These are phyloP conservation scores for Fragaria nilgerrensis DNA, from an alignment of 306 rosid genomes.

Conservation along the genomic window DNA sequence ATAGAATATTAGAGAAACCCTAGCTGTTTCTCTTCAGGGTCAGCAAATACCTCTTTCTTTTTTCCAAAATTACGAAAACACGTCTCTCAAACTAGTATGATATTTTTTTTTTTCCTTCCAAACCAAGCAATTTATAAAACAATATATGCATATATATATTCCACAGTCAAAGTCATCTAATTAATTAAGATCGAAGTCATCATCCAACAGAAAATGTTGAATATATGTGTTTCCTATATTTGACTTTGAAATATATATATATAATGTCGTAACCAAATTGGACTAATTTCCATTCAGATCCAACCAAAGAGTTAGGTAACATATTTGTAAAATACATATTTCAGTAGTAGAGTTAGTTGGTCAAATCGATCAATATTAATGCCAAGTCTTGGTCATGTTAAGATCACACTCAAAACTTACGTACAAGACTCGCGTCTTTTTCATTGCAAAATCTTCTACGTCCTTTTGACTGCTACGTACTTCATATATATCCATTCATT, in stretches of 20 bases:
- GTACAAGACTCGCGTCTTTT: no score
- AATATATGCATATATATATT: not conserved
- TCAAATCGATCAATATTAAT: not conserved
- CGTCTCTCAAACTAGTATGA: not conserved
- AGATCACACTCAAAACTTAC: no score
- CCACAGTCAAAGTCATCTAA: not conserved
- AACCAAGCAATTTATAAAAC: not conserved
- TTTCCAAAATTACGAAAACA: not conserved
- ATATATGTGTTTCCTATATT: conserved; percentile 21
- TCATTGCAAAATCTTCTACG: no score
- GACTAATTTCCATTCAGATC: conserved; percentile 10
- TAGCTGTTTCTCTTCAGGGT: not conserved
- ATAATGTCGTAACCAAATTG: conserved; percentile 40
- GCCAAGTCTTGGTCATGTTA: no score
- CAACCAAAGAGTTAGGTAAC: not conserved
- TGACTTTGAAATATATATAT: conserved; percentile 31
- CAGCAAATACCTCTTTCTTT: not conserved
- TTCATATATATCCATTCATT: no score
- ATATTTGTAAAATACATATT: no score
- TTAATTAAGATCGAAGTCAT: not conserved
- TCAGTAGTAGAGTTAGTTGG: not conserved
- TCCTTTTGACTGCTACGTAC: no score
- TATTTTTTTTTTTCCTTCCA: not conserved
- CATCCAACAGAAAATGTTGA: conserved; percentile 3
- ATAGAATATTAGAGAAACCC: no score